Evolutionary conservation across 257 asterid species (phyloP), one percentile per base, ranked within the genome.

Genomic region (Solanum paucissectum): DNA sequence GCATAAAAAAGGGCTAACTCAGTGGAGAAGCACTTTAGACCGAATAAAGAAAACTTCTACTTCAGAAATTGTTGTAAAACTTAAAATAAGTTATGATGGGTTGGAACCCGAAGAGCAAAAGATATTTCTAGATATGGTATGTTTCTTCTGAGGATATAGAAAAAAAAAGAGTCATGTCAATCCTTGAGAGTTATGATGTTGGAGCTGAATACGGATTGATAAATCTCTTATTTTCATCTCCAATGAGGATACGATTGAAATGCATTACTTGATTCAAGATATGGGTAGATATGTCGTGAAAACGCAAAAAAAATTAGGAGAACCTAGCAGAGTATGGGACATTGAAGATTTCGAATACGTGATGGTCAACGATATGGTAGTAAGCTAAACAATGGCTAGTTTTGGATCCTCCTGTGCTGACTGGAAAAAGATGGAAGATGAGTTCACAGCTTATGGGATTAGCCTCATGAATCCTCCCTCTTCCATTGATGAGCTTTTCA

Each of bases 401-500:
- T 9, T 4, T 40, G 46, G 12, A 12, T 40, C 46, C 46, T 40
- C 3, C 0, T 9, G 0, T 40, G 46, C 12, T 40, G 46, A 40
- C 46, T 40, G 12, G 46, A 10, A 9, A 40, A 40, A 9, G 46
- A 40, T 40, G 12, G 46, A 40, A 40, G 46, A 0, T 12, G 49
- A 42, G 49, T 42, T 92, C 14, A 42, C 29, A 49, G 87, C 88
- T 68, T 83, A 73, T 18, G 93, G 93, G 66, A 60, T 83, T 37
- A 52, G 82, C 69, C 91, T 92, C 36, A 83, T 88, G 40, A 76
- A 16, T 23, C 89, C 86, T n/a, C 88, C 91, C 29, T 84, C 89
- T 87, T 38, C 90, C 27, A 34, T 9, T 33, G 90, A 89, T 76
- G 91, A 90, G 23, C 90, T 90, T n/a, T 91, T 89, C 44, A 42